Evolutionary conservation across 2,329 filamentous ascomycete genomes (phyloP), one percentile per base, ranked within the genome.

Genomic region (Juglanconis sp.): DNA sequence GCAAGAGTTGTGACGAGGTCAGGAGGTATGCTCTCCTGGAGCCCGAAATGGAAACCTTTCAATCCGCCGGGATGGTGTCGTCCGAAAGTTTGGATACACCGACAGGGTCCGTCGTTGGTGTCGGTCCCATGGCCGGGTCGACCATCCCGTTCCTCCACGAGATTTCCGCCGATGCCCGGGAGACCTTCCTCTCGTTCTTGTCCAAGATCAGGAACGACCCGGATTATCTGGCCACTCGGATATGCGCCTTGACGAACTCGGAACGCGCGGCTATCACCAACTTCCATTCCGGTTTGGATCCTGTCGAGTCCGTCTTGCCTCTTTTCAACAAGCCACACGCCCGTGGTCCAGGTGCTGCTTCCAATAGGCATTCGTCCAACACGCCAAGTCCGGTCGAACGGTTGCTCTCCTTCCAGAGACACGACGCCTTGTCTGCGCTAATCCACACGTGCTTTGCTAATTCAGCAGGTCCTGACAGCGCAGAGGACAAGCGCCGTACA

Each of bases 381-480:
- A 68, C 73, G 64, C 77, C 78, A 65, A 87, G 81, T 65, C 87
- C 91, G 62, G 88, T 96, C 68, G 91, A 96, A 73, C 87, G 91
- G 69, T 85, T 95, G 64, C 80, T 96, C 68, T 93, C 91, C 55
- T 96, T 97, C 72, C 92, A 96, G 75, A 84, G 93, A 68, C 90
- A 93, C 70, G 91, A 96, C 72, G 89, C 92, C 9, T 79, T 97
- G 53, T 92, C 91, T 63, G 88, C 90, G 60, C 82, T 97, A 65
- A 85, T 96, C 63, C 90, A 95, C 76, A 94, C 92, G 66, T 89
- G 91, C 72, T 96, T 96, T 80, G 91, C 91, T 74, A 91, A 92
- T 71, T 93, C 91, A 17, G 85, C 90, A 63, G 90, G 90, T 34
- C 89, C 90, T 53, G 88, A 93, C 74, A 92, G 90, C 66, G 84